Base-by-base conservation (phyloP, 208 protist species). In the Naegleria fowleri region DNA sequence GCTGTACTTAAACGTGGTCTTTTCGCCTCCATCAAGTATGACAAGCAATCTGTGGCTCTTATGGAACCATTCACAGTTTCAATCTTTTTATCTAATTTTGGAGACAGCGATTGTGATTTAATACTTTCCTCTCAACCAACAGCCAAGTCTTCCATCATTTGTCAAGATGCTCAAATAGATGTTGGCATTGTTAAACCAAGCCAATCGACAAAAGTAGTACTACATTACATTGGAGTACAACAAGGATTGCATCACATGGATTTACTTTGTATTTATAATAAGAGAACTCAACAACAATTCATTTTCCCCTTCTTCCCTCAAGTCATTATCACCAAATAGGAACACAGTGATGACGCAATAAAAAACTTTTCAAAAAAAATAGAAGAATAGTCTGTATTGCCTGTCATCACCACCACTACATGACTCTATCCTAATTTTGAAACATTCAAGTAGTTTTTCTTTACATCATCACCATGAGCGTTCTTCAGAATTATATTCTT, bases 231-330 rank as follows among this genome's bases (percentile, higher is more conserved):
- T 84, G 76, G 76, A 38, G 76, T 84, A 9, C 76, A 84, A 40
- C 33, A 84, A 15, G 76, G 76, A 3, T 33, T 84, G 33, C 29
- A 40, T 40, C 29, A 33, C 38, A 40, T 84, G 76, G 29, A 40
- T 40, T 33, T 41, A 41, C 76, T 84, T 33, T 84, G 38, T 84
- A 41, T 33, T 84, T 84, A 84, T 40, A 84, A 84, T 84, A 84
- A 84, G 76, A 84, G 33, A 40, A 84, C 76, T 40, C 29, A 84
- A 84, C 76, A 84, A 84, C 29, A 84, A 15, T 41, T 84, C 33
- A 84, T 84, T 15, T 84, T 84, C 33, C 76, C 76, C 33, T 84
- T 84, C 76, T 41, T 19, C 33, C 11, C 11, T 84, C 76, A 84
- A 84, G 76, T 84, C 29, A 84, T 84, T 11, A 40, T 84, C 16